These are phyloP conservation scores for Trichoderma breve DNA, from an alignment of 2,329 filamentous ascomycete species.

Conservation along the genomic window DNA sequence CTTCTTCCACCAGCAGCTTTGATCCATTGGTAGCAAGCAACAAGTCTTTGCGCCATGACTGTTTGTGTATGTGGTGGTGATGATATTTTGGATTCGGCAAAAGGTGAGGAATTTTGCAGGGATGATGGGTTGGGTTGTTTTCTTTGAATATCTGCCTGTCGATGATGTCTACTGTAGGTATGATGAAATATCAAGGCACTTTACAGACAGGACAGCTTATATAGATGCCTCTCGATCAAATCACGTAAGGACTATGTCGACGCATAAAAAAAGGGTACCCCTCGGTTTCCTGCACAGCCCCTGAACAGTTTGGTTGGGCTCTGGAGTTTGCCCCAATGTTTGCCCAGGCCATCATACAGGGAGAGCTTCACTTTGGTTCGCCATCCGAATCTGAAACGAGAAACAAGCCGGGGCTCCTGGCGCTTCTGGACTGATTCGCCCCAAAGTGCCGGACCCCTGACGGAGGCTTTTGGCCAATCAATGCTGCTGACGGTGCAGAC, in stretches of 20 bases:
- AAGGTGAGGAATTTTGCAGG: background rate
- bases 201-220: background rate
- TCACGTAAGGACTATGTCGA: background rate
- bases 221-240: background rate
- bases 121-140: background rate
- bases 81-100: background rate
- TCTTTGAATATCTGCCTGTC: background rate
- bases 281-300: background rate
- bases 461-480: conserved; percentile 9
- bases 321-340: conserved; percentile 10
- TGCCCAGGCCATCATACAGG: conserved; percentile 13
- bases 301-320: background rate
- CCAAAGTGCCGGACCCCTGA: background rate
- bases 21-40: conserved; percentile 20
- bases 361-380: conserved; percentile 16
- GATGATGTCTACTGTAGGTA: background rate
- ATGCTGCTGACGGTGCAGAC: background rate
- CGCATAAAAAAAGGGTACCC: background rate
- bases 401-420: conserved; percentile 12
- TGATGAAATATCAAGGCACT: background rate
- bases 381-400: conserved; percentile 15
- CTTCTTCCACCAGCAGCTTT: conserved; percentile 9
- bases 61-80: background rate
- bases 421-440: conserved; percentile 10
- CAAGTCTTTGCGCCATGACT: conserved; percentile 14